These are phyloP conservation scores for Tricholoma matsutake DNA, from an alignment of 768 basidiomycete species.

Conservation along the genomic window DNA sequence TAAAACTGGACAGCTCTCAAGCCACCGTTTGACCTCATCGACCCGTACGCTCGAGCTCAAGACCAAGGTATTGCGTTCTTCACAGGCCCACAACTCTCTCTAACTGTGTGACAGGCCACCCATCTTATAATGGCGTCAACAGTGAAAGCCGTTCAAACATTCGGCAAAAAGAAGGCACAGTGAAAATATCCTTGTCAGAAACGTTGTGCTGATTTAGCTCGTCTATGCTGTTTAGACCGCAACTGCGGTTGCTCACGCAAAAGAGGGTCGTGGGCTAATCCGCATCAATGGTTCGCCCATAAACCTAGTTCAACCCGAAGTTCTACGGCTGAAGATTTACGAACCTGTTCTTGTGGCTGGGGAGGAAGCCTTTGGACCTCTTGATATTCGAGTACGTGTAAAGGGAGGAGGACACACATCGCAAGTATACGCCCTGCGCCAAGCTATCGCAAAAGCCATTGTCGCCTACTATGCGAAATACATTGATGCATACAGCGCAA, in stretches of 20 bases:
- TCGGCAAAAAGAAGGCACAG: conserved; percentile 99
- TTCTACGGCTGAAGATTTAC: conserved; percentile 97
- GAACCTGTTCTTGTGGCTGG: conserved; percentile 94
- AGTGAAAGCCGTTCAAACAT: conserved; percentile 93
- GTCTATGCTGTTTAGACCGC: conserved; percentile 63
- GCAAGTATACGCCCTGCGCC: conserved; percentile 97
- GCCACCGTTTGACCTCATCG: conserved; percentile 33
- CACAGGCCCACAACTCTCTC: not conserved
- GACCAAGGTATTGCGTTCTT: conserved; percentile 33
- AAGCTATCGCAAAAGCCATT: conserved; percentile 96
- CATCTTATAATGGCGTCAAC: conserved; percentile 62
- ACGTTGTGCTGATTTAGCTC: conserved; percentile 7
- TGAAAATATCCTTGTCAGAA: conserved; percentile 3
- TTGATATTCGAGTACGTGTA: conserved; percentile 97
- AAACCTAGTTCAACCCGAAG: conserved; percentile 91
- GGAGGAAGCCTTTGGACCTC: conserved; percentile 78
- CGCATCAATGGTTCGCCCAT: conserved; percentile 97
- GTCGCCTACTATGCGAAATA: conserved; percentile 99
- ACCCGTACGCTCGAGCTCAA: conserved; percentile 42
- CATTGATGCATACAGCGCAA: conserved; percentile 93
- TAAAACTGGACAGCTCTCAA: conserved; percentile 40
- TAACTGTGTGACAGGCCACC: conserved; percentile 21
- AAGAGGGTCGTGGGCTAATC: conserved; percentile 94
- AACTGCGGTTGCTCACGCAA: conserved; percentile 95
- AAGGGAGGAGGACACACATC: conserved; percentile 99